phyloP scores from a whole-genome alignment of 805 yeast species.

The Cyberlindnera veronae region DNA sequence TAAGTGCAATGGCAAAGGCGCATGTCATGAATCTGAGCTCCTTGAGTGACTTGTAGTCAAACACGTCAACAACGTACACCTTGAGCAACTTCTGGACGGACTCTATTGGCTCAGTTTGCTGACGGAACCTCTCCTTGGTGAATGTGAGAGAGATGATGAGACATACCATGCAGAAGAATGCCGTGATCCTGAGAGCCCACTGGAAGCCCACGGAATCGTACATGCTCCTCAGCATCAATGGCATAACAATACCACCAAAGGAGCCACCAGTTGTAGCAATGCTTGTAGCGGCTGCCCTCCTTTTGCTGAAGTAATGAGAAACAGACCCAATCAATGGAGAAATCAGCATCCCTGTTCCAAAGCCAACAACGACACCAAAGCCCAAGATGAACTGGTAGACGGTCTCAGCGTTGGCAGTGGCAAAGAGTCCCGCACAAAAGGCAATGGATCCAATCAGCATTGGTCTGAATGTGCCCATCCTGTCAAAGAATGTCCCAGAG shows the following conservation, averaged over 20 bases:
- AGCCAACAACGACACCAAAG: constrained; percentile 44
- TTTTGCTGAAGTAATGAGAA: constrained; percentile 42
- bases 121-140: constrained; percentile 33
- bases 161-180: constrained; percentile 36
- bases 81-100: constrained; percentile 13
- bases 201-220: constrained; percentile 43
- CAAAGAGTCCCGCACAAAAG: constrained; percentile 38
- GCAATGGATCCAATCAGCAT: constrained; percentile 37
- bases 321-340: constrained; percentile 41
- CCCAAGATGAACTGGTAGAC: constrained; percentile 50
- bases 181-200: constrained; percentile 51
- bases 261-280: constrained; percentile 49
- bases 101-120: constrained; percentile 13
- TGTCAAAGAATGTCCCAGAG: constrained; percentile 45
- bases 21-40: constrained; percentile 45
- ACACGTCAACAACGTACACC: constrained; percentile 20
- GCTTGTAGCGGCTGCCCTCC: constrained; percentile 44
- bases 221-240: constrained; percentile 41
- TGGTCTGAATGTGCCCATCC: constrained; percentile 38
- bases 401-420: constrained; percentile 40
- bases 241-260: constrained; percentile 47
- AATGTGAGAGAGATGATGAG: constrained; percentile 26
- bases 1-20: constrained; percentile 40
- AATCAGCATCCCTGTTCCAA: constrained; percentile 44
- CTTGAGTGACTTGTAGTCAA: constrained; percentile 36